Conservation (phyloP, 768 basidiomycete species). For the Atractiella rhizophila region DNA sequence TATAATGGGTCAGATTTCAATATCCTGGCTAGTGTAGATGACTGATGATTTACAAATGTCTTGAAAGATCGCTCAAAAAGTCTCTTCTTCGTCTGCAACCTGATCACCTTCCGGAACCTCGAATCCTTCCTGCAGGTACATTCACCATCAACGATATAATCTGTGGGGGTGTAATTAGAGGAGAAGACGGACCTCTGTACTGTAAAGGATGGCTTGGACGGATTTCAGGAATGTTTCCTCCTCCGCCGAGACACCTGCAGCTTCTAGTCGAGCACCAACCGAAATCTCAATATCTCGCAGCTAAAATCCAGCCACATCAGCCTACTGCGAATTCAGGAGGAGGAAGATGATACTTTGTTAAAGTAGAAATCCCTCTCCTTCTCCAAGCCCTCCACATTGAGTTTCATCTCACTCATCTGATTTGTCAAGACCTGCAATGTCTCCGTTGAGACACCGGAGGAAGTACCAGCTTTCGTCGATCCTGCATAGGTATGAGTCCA, state of each 20-base stretch:
- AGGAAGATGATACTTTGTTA: slow-evolving; percentile 42
- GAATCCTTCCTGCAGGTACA: slow-evolving; percentile 47
- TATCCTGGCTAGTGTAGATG: too few relatives aligned
- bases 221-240: slow-evolving; percentile 32
- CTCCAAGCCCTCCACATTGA: slow-evolving; percentile 67
- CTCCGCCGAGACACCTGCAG: slow-evolving; percentile 27
- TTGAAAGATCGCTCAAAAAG: too few relatives aligned
- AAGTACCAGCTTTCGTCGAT: too few relatives aligned
- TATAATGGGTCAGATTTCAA: too few relatives aligned
- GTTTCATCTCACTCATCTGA: slow-evolving; percentile 57
- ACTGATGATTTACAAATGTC: too few relatives aligned
- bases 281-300: slow-evolving; percentile 88
- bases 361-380: slow-evolving; percentile 94
- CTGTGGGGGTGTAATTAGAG: not conserved
- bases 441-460: slow-evolving; percentile 34
- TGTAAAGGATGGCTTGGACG: slow-evolving; percentile 80
- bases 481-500: not conserved
- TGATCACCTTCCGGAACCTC: slow-evolving; percentile 49
- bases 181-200: slow-evolving; percentile 48
- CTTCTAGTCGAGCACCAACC: slow-evolving; percentile 52
- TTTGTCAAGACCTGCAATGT: slow-evolving; percentile 40
- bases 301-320: slow-evolving; percentile 24
- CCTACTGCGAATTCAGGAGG: not conserved
- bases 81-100: slow-evolving; percentile 52
- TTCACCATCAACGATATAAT: not conserved